Evolutionary conservation across 192 early-diverging fungal species (phyloP).

Genomic region (Coemansia erecta): DNA sequence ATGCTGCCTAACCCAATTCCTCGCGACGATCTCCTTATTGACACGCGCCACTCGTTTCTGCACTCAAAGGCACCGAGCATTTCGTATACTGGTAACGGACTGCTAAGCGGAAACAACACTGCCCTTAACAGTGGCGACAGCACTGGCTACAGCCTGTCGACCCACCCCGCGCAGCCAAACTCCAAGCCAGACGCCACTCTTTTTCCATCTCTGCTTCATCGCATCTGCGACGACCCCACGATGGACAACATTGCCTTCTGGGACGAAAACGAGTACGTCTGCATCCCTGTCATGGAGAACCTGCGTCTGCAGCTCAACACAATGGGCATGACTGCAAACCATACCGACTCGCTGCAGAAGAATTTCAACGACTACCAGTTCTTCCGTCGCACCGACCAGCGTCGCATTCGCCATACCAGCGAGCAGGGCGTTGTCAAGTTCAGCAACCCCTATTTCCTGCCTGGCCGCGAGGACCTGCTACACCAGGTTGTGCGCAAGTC

Average conservation of each 20-base stretch:
- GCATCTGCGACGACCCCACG: constrained; percentile 25
- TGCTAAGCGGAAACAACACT: constrained; percentile 16
- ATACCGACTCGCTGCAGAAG: constrained; percentile 51
- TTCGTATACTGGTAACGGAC: constrained; percentile 5
- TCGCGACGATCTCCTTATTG: constrained; percentile 8
- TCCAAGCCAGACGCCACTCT: constrained; percentile 22
- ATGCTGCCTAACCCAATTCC: constrained; percentile 12
- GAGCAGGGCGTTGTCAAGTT: constrained; percentile 45
- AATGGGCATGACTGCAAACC: constrained; percentile 50
- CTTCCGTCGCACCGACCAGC: constrained; percentile 46
- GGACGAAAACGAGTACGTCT: constrained; percentile 38
- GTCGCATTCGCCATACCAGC: constrained; percentile 47
- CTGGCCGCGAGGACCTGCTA: constrained; percentile 36
- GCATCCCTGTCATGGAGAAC: constrained; percentile 41
- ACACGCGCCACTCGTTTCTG: constrained; percentile 4
- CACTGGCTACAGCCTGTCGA: constrained; percentile 24
- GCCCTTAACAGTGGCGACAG: constrained; percentile 34
- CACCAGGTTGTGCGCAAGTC: constrained; percentile 44
- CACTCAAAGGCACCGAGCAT: constrained; percentile 19
- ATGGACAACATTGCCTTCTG: constrained; percentile 31
- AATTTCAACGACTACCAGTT: constrained; percentile 55
- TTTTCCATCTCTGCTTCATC: constrained; percentile 47
- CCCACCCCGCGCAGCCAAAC: constrained; percentile 11
- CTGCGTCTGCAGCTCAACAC: constrained; percentile 41
- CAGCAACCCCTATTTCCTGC: constrained; percentile 41